A percentile compares a stretch with the other conserved stretches of the same genome.
These are phyloP conservation scores for Ambrosiella beaveri DNA, from an alignment of 2,329 filamentous ascomycete species.

Conservation along the genomic window DNA sequence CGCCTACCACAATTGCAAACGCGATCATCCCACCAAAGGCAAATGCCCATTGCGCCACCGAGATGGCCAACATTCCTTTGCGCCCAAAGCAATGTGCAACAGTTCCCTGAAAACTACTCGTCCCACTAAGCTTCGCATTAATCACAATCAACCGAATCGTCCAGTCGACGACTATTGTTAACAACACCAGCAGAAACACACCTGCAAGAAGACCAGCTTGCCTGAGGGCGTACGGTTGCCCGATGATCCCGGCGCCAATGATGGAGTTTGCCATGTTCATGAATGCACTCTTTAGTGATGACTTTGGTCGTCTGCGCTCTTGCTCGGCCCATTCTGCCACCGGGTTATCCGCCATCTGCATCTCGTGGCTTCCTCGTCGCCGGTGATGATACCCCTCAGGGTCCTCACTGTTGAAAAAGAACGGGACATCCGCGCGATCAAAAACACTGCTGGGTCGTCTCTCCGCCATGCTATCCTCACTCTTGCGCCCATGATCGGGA, in stretches of 20 bases:
- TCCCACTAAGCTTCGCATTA: constrained; percentile 90
- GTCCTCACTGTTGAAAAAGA: constrained; percentile 12
- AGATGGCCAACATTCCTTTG: constrained; percentile 73
- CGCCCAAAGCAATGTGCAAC: constrained; percentile 91
- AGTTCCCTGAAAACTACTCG: constrained; percentile 86
- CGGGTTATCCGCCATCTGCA: constrained; percentile 13
- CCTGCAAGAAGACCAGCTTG: constrained; percentile 80
- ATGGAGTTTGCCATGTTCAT: constrained; percentile 99
- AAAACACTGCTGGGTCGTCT: constrained; percentile 12
- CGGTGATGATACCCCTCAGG: constrained; percentile 1
- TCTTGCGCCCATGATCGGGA: constrained; percentile 11
- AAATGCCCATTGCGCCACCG: constrained; percentile 88
- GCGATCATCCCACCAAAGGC: constrained; percentile 98
- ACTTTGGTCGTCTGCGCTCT: constrained; percentile 55
- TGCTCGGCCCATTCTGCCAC: constrained; percentile 28
- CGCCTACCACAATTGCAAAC: constrained; percentile 92
- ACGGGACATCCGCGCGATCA: constrained; percentile 10
- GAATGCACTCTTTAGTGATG: constrained; percentile 71
- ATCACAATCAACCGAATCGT: constrained; percentile 93
- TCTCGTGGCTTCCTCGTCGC: constrained; percentile 9
- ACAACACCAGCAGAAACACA: constrained; percentile 53
- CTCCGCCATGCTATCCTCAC: constrained; percentile 8
- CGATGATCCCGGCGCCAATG: constrained; percentile 60
- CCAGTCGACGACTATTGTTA: constrained; percentile 87
- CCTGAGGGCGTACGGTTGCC: constrained; percentile 88